These are phyloP conservation scores for Podospora didyma DNA, from an alignment of 495 filamentous ascomycete genomes.

Conservation along the genomic window DNA sequence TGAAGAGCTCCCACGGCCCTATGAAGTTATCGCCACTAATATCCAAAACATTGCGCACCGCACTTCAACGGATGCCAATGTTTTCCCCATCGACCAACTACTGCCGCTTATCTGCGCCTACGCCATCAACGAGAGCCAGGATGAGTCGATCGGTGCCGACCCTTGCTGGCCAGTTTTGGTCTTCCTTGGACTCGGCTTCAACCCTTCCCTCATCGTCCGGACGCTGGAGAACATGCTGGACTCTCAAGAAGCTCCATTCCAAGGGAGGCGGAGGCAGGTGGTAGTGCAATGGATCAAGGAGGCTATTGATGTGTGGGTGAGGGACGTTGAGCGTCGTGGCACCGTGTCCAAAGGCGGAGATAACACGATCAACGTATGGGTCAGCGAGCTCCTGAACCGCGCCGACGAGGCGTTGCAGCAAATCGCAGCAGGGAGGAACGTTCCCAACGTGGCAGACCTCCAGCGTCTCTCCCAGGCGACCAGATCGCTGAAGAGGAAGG, in stretches of 20 bases:
- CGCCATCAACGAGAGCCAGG: slow-evolving; percentile 65
- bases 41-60: slow-evolving; percentile 74
- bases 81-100: slow-evolving; percentile 62
- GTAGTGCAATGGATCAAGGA: slow-evolving; percentile 41
- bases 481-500: slow-evolving; percentile 20
- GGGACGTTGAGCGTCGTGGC: slow-evolving; percentile 37
- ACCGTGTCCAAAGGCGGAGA: slow-evolving; percentile 26
- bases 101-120: slow-evolving; percentile 76
- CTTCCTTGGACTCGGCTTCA: slow-evolving; percentile 70
- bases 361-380: slow-evolving; percentile 32
- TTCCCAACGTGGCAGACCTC: slow-evolving; percentile 30
- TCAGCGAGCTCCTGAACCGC: slow-evolving; percentile 37
- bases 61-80: slow-evolving; percentile 63
- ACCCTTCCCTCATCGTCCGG: slow-evolving; percentile 67
- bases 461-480: slow-evolving; percentile 16
- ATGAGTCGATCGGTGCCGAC: slow-evolving; percentile 53
- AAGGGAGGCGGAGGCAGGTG: slow-evolving; percentile 44
- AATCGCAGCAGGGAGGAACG: slow-evolving; percentile 9
- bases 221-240: slow-evolving; percentile 83
- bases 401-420: slow-evolving; percentile 34
- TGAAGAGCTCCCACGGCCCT: slow-evolving; percentile 53
- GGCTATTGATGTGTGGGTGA: slow-evolving; percentile 37
- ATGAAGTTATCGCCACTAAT: slow-evolving; percentile 71
- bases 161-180: slow-evolving; percentile 78
- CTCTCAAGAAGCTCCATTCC: slow-evolving; percentile 78